These are phyloP conservation scores for Candida multigemmis DNA, from an alignment of 805 yeast genomes.

Conservation along the genomic window DNA sequence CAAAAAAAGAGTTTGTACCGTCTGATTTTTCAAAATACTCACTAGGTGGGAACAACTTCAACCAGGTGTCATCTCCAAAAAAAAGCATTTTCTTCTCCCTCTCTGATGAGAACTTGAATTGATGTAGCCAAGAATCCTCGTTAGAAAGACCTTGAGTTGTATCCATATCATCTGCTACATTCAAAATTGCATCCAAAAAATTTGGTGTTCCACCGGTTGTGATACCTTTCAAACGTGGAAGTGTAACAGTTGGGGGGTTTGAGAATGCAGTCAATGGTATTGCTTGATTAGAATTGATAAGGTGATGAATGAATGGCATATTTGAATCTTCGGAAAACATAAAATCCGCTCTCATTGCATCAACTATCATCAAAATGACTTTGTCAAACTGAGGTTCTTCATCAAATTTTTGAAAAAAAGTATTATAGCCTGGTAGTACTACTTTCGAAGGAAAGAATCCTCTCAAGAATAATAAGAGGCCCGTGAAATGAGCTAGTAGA, in stretches of 20 bases:
- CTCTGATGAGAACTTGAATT: conserved; percentile 39
- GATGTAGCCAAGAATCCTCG: conserved; percentile 85
- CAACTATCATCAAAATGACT: conserved; percentile 77
- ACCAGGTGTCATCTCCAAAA: conserved; percentile 98
- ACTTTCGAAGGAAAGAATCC: conserved; percentile 94
- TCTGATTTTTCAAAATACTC: conserved; percentile 54
- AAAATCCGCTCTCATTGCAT: conserved; percentile 88
- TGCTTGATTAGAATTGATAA: conserved; percentile 61
- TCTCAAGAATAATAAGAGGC: conserved; percentile 54
- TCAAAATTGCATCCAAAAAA: conserved; percentile 87
- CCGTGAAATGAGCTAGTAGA: conserved; percentile 18
- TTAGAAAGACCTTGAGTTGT: conserved; percentile 55
- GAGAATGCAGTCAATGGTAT: conserved; percentile 87
- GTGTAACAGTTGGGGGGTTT: conserved; percentile 93
- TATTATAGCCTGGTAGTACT: conserved; percentile 50
- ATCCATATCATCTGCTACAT: conserved; percentile 85
- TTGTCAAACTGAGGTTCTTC: conserved; percentile 47
- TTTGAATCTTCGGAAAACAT: conserved; percentile 56
- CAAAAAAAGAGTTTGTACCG: conserved; percentile 91
- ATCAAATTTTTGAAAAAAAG: conserved; percentile 15
- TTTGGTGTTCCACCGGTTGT: conserved; percentile 94
- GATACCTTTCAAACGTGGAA: conserved; percentile 87
- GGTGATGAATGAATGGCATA: conserved; percentile 57
- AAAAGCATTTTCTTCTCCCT: conserved; percentile 50
- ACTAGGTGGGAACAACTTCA: conserved; percentile 66